Base-by-base conservation (phyloP, 2,329 filamentous ascomycete species). In the Mycosphaerella sp. region DNA sequence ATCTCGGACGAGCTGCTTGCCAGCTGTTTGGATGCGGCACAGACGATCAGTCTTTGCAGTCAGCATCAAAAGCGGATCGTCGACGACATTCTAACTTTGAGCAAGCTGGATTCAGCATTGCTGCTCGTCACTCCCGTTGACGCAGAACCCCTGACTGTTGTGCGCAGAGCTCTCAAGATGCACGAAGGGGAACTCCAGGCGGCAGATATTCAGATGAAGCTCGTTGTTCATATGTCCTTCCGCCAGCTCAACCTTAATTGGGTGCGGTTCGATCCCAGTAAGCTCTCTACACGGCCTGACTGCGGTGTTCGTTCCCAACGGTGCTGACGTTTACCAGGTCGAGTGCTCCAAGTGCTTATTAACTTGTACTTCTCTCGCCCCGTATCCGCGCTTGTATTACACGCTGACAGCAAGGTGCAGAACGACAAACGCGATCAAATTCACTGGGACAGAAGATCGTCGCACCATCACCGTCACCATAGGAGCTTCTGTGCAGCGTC, bases 31-130 rank as follows among this genome's bases (percentile, higher is more conserved):
- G 86, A 90, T 59, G 85, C 85, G 12, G 84, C 86, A 2, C 84
- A 90, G 64, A 91, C 85, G 0, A 91, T 93, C 57, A 80, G 84
- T 26, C 78, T 87, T 8, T 92, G 87, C 61, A 84, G 87, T 1
- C 83, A 88, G 62, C 87, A 92, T 69, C 87, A 92, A 66, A 90
- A 90, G 69, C 75, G 83, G 7, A 87, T 89, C 43, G 83, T 88
- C n/a, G 84, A 88, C 63, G 85, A 88, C 64, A 84, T 88, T 26
- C 72, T 89, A 39, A 87, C 83, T 8, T 78, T 87, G 62, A 87
- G 83, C 3, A 88, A 91, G 66, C 78, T 92, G 31, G 86, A 92
- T 64, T 87, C 85, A 2, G 84, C 85, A 39, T 80, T 90, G 67
- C 73, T 92, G 10, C 78, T 85, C 2, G 83, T 91, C 6, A 85